Percentiles rank a stretch among this genome's conserved stretches.
These are phyloP conservation scores for Xylaria intraflava DNA, from an alignment of 495 filamentous ascomycete species.

Conservation along the genomic window DNA sequence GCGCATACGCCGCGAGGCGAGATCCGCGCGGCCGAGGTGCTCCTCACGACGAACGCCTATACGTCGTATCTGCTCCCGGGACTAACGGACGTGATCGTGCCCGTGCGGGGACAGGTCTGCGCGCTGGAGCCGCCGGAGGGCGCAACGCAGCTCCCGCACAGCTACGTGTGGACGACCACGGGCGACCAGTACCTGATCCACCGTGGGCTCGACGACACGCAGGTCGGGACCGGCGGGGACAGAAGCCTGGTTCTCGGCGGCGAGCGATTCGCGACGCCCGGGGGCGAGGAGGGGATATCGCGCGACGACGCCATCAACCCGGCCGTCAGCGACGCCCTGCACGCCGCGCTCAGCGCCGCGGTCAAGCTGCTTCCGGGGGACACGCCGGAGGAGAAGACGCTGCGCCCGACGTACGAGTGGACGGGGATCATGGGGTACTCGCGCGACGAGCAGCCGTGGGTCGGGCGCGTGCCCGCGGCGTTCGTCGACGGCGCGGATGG, in stretches of 20 bases:
- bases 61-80: conserved; percentile 64
- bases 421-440: conserved; percentile 79
- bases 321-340: conserved; percentile 43
- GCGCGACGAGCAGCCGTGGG: conserved; percentile 63
- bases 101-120: conserved; percentile 67
- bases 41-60: conserved; percentile 76
- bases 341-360: neutral
- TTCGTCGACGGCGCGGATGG: conserved; percentile 18
- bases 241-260: conserved; percentile 17
- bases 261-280: conserved; percentile 6
- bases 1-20: conserved; percentile 53
- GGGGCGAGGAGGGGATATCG: conserved; percentile 8
- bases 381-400: conserved; percentile 27
- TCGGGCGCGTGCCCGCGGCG: conserved; percentile 48
- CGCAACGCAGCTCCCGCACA: conserved; percentile 4
- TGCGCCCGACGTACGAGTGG: conserved; percentile 61
- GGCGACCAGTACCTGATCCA: conserved; percentile 74
- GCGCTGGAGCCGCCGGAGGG: conserved; percentile 52
- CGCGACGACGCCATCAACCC: conserved; percentile 46
- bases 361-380: conserved; percentile 3
- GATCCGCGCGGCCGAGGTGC: conserved; percentile 51
- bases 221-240: conserved; percentile 55
- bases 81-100: conserved; percentile 66
- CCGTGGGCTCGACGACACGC: conserved; percentile 47
- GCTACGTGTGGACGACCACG: conserved; percentile 28